Conservation (phyloP, 306 rosid genomes). For the Heteromeles arbutifolia region DNA sequence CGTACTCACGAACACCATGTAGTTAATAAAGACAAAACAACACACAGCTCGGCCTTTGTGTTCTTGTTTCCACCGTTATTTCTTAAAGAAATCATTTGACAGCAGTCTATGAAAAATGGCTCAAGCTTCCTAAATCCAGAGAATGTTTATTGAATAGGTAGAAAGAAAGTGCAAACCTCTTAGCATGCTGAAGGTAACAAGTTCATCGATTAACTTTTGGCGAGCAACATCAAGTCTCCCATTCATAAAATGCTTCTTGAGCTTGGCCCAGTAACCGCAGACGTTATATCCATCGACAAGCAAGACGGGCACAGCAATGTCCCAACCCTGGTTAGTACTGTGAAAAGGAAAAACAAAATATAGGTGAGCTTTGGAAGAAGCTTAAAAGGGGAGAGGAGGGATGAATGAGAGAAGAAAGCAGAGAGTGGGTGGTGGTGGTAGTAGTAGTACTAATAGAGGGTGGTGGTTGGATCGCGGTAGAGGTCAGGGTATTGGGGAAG, state of each 20-base stretch:
- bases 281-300: constrained; percentile 94
- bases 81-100: neutral
- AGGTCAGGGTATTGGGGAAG: constrained; percentile 36
- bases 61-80: neutral
- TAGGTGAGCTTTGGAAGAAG: neutral
- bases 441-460: constrained; percentile 67
- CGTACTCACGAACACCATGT: neutral
- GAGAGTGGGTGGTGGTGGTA: constrained; percentile 10
- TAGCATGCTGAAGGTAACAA: constrained; percentile 59
- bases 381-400: neutral
- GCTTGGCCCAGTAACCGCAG: constrained; percentile 86
- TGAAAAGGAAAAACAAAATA: neutral
- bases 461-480: constrained; percentile 64
- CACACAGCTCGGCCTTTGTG: neutral
- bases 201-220: constrained; percentile 79
- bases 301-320: constrained; percentile 66
- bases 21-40: neutral
- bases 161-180: constrained; percentile 47
- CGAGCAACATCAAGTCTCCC: constrained; percentile 83
- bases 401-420: neutral
- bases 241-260: constrained; percentile 69
- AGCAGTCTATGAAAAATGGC: neutral
- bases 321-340: constrained; percentile 79
- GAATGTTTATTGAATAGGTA: neutral
- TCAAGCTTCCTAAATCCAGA: neutral